Percentiles rank a stretch among this genome's conserved stretches.
phyloP scores from a whole-genome alignment of 192 early-diverging fungal species.

The Entomortierella parvispora region DNA sequence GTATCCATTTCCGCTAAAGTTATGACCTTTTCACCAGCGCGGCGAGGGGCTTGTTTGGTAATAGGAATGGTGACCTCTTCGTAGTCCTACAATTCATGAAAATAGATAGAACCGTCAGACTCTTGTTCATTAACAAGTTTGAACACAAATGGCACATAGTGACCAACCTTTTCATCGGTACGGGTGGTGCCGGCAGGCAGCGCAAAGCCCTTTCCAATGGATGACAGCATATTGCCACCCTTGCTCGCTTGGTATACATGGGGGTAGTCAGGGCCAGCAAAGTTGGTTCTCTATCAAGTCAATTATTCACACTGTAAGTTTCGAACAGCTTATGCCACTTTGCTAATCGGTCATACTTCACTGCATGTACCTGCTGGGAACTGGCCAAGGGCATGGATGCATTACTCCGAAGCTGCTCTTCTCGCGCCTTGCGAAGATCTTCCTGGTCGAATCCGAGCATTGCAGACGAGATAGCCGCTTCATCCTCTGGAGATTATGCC shows the following conservation, averaged over 20 bases:
- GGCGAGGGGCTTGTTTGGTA: slow-evolving; percentile 70
- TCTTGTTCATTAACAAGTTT: too few relatives aligned
- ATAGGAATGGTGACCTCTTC: slow-evolving; percentile 94
- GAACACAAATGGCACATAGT: too few relatives aligned
- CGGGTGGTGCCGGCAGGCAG: slow-evolving; percentile 81
- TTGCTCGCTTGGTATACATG: slow-evolving; percentile 83
- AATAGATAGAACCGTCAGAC: not conserved
- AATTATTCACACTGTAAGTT: not conserved
- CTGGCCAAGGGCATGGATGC: slow-evolving; percentile 43
- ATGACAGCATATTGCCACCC: slow-evolving; percentile 75
- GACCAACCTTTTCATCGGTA: slow-evolving; percentile 71
- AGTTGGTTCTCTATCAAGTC: slow-evolving; percentile 19
- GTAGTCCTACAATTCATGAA: slow-evolving; percentile 67
- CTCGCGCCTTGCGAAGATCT: slow-evolving; percentile 64
- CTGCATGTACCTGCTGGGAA: slow-evolving; percentile 20
- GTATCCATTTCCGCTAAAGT: slow-evolving; percentile 77
- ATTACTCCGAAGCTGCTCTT: slow-evolving; percentile 67
- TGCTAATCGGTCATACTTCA: too few relatives aligned
- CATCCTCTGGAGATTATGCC: too few relatives aligned
- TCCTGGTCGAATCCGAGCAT: slow-evolving; percentile 77
- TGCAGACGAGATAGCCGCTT: slow-evolving; percentile 61
- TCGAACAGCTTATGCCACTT: not conserved
- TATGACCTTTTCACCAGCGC: slow-evolving; percentile 72
- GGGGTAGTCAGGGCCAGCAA: slow-evolving; percentile 67
- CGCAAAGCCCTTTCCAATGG: slow-evolving; percentile 82